phyloP scores from a whole-genome alignment of 2,329 filamentous ascomycete species.

The Trichoderma gracile region DNA sequence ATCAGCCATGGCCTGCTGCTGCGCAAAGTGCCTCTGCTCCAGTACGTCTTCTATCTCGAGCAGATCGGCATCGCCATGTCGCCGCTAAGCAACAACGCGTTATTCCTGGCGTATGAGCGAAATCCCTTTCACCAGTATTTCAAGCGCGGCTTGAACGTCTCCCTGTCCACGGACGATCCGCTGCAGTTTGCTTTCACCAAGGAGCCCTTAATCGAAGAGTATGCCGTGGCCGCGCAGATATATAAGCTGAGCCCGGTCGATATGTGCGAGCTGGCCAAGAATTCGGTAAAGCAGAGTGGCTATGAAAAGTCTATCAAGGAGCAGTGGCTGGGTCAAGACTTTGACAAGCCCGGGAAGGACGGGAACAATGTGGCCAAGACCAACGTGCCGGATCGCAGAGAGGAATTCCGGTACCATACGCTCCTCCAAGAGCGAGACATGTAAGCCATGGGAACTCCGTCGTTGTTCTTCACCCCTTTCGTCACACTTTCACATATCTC shows the following conservation, averaged over 20 bases:
- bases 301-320: slow-evolving; percentile 89
- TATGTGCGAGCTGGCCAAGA: slow-evolving; percentile 97
- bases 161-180: slow-evolving; percentile 92
- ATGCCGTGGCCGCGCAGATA: slow-evolving; percentile 95
- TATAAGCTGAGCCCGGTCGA: slow-evolving; percentile 97
- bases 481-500: background rate
- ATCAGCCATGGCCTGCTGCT: slow-evolving; percentile 93
- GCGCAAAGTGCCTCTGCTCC: slow-evolving; percentile 88
- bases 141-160: slow-evolving; percentile 90
- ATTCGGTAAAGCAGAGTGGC: slow-evolving; percentile 91
- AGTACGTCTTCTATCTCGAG: slow-evolving; percentile 99
- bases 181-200: slow-evolving; percentile 98
- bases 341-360: slow-evolving; percentile 71
- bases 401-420: slow-evolving; percentile 87
- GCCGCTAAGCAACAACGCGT: slow-evolving; percentile 94
- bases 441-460: slow-evolving; percentile 54
- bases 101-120: slow-evolving; percentile 94
- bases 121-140: slow-evolving; percentile 98
- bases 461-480: background rate
- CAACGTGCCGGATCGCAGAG: slow-evolving; percentile 90
- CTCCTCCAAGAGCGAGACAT: slow-evolving; percentile 79
- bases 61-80: slow-evolving; percentile 99
- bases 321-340: slow-evolving; percentile 84
- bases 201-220: slow-evolving; percentile 96
- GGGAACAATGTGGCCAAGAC: slow-evolving; percentile 95